Evolutionary conservation across 2,329 filamentous ascomycete genomes (phyloP), one percentile per base, ranked within the genome.

Genomic region (Rhynchosporium secalis): DNA sequence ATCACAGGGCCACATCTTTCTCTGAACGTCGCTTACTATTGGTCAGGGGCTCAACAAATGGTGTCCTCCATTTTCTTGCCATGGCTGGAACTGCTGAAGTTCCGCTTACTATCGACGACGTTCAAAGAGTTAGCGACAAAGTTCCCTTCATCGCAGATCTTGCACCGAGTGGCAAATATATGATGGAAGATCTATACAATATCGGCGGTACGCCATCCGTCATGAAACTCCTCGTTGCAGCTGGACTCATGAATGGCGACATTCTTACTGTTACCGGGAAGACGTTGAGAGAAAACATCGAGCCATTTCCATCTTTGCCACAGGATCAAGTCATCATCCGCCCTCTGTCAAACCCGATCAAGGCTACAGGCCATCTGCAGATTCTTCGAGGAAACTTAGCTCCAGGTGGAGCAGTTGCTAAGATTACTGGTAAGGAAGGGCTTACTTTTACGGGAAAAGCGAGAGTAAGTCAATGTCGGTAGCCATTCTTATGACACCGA

Each of bases 361-460:
- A 97, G 75, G 68, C 81, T 1, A 91, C 87, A 0, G 94, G 94
- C 48, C 94, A 98, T 75, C 83, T 98, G 64, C 92, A 94, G 75
- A 90, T 98, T 64, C 83, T 98, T 3, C 84, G 85, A 63, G 94
- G 94, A 26, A 96, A 96, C 75, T 83, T 97, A 38, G 91, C 93
- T 2, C 94, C 94, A 1, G 89, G 87, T 10, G 94, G 94, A 40
- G 90, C 93, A 0, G 93, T 98, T 1, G 93, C 92, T 64, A 98
- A 98, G 77, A 97, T 98, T 76, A 97, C 94, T 0, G 94, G 94
- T 41, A 97, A 97, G 75, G 94, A 98, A 76, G 94, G 94, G 2
- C 82, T 92, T 6, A 80, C 78, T 12, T 98, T 98, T 76, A 88
- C 82, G 0, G 94, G 94, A 55, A 86, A 86, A 67, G 94, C 92